These are phyloP conservation scores for Carpinus fangiana DNA, from an alignment of 306 rosid genomes.

Conservation along the genomic window DNA sequence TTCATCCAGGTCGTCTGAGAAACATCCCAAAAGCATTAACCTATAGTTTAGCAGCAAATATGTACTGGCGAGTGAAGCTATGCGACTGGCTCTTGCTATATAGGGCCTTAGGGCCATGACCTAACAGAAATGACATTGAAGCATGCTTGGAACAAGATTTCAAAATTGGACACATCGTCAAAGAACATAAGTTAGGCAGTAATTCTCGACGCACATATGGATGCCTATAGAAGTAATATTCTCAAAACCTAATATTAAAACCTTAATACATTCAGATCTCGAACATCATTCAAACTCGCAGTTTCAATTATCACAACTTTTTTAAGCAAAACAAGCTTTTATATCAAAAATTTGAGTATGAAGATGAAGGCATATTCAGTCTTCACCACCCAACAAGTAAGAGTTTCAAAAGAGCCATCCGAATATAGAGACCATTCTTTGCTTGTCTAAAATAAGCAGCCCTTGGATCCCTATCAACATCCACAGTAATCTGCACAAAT, in stretches of 20 bases:
- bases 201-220: no score
- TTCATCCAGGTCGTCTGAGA: no score
- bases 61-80: no score
- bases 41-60: no score
- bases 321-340: not conserved
- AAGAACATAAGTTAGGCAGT: no score
- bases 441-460: conserved; percentile 90
- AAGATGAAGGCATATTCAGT: conserved; percentile 25
- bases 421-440: conserved; percentile 77
- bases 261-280: not conserved
- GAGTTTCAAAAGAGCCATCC: conserved; percentile 88
- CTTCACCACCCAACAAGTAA: conserved; percentile 73
- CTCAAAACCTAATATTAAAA: not conserved
- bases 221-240: not conserved
- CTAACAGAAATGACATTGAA: not conserved
- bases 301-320: not conserved
- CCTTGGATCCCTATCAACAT: conserved; percentile 71
- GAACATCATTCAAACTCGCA: not conserved
- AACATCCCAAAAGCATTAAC: no score
- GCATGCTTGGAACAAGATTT: not conserved
- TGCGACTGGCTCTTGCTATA: no score
- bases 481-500: conserved; percentile 64
- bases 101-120: no score
- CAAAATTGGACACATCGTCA: no score
- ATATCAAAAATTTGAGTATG: not conserved